A percentile compares a stretch with the other conserved stretches of the same genome.
phyloP scores from a whole-genome alignment of 2,329 filamentous ascomycete species.

The Diplocarpon mali region DNA sequence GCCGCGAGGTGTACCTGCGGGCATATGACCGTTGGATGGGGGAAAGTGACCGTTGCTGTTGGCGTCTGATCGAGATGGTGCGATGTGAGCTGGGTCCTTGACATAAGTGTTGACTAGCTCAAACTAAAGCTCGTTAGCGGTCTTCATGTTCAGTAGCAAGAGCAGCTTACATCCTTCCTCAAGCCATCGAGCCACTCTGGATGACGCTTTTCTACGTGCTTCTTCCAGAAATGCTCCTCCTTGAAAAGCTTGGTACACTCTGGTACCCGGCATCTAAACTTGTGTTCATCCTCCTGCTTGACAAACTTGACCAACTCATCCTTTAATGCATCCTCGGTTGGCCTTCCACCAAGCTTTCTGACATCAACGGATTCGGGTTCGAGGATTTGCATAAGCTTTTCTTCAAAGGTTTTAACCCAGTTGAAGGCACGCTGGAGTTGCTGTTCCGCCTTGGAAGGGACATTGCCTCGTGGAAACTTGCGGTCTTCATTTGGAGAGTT shows the following conservation, averaged over 20 bases:
- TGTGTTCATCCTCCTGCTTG: constrained; percentile 95
- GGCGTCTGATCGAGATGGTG: constrained; percentile 82
- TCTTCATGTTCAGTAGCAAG: constrained; percentile 24
- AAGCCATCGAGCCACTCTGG: constrained; percentile 73
- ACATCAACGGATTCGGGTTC: constrained; percentile 83
- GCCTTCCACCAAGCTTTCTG: constrained; percentile 81
- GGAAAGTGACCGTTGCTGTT: constrained; percentile 96
- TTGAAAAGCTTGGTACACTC: constrained; percentile 97
- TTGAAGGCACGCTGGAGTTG: constrained; percentile 93
- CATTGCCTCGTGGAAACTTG: constrained; percentile 49
- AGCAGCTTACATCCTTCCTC: constrained; percentile 66
- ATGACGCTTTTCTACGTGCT: constrained; percentile 95
- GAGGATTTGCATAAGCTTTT: constrained; percentile 86
- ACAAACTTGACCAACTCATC: constrained; percentile 81
- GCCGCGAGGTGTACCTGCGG: constrained; percentile 76
- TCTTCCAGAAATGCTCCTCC: constrained; percentile 92
- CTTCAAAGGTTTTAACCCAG: constrained; percentile 98
- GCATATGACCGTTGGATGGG: constrained; percentile 61
- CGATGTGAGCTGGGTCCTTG: constrained; percentile 87
- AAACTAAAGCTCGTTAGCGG: constrained; percentile 46
- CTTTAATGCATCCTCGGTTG: constrained; percentile 72
- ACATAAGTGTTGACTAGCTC: constrained; percentile 90
- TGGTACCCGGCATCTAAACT: constrained; percentile 92
- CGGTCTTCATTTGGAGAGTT: constrained; percentile 59
- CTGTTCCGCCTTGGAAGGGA: constrained; percentile 69